These are phyloP conservation scores for Xanthoceras sorbifolium DNA, from an alignment of 345 rosid species.

Conservation along the genomic window DNA sequence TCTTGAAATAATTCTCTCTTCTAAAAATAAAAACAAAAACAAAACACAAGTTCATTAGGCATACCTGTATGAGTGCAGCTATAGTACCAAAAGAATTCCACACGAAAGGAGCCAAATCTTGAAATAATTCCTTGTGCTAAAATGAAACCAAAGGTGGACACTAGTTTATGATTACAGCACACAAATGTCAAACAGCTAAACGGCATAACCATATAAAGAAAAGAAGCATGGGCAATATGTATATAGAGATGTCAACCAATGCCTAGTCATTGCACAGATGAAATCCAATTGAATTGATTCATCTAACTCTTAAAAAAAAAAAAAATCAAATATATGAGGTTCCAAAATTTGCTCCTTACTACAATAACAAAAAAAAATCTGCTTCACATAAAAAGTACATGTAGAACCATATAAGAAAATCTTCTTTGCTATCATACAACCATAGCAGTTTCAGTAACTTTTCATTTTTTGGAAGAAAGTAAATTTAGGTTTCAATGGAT, in stretches of 20 bases:
- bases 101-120: slow-evolving; percentile 50
- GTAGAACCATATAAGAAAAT: background rate
- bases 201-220: slow-evolving; percentile 27
- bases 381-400: background rate
- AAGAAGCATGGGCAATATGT: slow-evolving; percentile 14
- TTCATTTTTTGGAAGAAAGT: background rate
- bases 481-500: background rate
- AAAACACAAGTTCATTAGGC: slow-evolving; percentile 38
- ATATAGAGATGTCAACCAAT: slow-evolving; percentile 6
- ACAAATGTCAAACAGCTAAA: slow-evolving; percentile 28
- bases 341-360: background rate
- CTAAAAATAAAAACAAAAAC: slow-evolving; percentile 45
- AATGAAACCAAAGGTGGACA: slow-evolving; percentile 34
- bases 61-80: slow-evolving; percentile 52
- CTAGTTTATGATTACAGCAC: slow-evolving; percentile 36
- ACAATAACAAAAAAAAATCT: no score
- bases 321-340: background rate
- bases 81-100: slow-evolving; percentile 56
- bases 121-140: slow-evolving; percentile 50
- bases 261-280: slow-evolving; percentile 3
- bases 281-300: background rate
- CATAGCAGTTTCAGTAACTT: background rate
- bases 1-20: slow-evolving; percentile 95
- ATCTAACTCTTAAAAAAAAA: background rate
- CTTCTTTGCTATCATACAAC: background rate